Evolutionary conservation across 768 basidiomycete genomes (phyloP).

Genomic region (Lyophyllum semitale): DNA sequence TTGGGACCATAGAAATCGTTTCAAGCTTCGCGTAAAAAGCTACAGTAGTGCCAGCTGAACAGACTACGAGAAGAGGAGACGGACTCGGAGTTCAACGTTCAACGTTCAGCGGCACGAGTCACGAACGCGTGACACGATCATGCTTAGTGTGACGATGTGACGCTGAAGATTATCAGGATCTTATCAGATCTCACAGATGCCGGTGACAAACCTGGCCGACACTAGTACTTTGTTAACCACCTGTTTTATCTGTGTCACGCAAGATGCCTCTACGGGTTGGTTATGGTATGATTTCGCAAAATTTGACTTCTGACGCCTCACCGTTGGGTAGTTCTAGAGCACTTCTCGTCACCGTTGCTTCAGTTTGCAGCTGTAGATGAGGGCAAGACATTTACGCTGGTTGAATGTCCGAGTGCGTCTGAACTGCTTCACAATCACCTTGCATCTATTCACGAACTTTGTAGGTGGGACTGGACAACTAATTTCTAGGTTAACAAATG

Average conservation of each 20-base stretch:
- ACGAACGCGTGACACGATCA: slow-evolving; percentile 14
- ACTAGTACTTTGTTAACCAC: not conserved
- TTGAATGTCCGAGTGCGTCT: slow-evolving; percentile 83
- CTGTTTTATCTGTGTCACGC: not conserved
- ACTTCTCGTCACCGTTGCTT: slow-evolving; percentile 90
- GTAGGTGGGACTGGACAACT: slow-evolving; percentile 85
- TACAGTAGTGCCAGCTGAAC: not conserved
- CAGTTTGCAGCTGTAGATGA: slow-evolving; percentile 76
- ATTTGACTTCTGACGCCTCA: not conserved
- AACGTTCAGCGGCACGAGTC: too few relatives aligned
- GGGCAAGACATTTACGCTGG: slow-evolving; percentile 73
- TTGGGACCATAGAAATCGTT: not conserved
- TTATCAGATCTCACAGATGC: too few relatives aligned
- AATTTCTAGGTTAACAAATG: slow-evolving; percentile 70
- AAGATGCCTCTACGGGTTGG: slow-evolving; percentile 45
- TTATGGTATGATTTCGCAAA: slow-evolving; percentile 37
- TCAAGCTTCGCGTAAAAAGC: not conserved
- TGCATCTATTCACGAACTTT: slow-evolving; percentile 8
- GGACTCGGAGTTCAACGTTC: not conserved
- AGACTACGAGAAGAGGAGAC: not conserved
- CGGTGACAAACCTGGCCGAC: too few relatives aligned
- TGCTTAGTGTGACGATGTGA: slow-evolving; percentile 4
- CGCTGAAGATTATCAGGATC: too few relatives aligned
- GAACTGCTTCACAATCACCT: not conserved
- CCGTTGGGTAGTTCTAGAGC: slow-evolving; percentile 63